Base-by-base conservation (phyloP, 805 yeast genomes). In the Blastobotrys chiropterorum region DNA sequence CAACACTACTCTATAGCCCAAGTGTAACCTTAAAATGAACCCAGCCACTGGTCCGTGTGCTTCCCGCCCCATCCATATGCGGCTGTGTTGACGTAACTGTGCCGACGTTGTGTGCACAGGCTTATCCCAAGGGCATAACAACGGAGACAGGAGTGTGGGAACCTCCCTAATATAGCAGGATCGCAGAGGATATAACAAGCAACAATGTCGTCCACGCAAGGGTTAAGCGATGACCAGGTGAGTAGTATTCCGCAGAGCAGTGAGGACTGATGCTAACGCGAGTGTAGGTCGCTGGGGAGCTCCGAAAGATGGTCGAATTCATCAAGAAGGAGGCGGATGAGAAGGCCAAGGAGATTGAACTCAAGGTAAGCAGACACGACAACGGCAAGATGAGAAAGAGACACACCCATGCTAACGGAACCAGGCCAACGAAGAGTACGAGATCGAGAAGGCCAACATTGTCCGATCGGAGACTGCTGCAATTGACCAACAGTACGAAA, bases 321-420 rank as follows among this genome's bases (percentile, higher is more conserved):
- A 94, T 94, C 80, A 88, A 86, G 74, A 94, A 92, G 80, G 99
- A 94, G 75, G 99, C 99, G 40, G 95, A 90, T 65, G 99, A 94
- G 72, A 94, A 94, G 75, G 97, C 98, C 60, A 88, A 87, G 70
- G 99, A 94, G 72, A 90, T 94, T 67, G 83, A 79, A 68, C 77
- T 94, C 64, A 95, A 94, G 34, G 34, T 26, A 26, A 26, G 34
- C 34, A 26, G n/a, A n/a, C n/a, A n/a, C n/a, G n/a, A n/a, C n/a
- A n/a, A n/a, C n/a, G n/a, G n/a, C n/a, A n/a, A n/a, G 76, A 73
- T 70, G 50, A 16, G 70, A 58, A 7, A 17, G 17, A 39, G 13
- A 16, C 17, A 39, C 42, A 39, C 15, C 15, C 38, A 67, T 6
- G 11, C 34, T 26, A 11, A 26, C 34, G 11, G 34, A 26, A 26